Conservation (phyloP, 2,329 filamentous ascomycete genomes). For the Phialocephala subalpina region DNA sequence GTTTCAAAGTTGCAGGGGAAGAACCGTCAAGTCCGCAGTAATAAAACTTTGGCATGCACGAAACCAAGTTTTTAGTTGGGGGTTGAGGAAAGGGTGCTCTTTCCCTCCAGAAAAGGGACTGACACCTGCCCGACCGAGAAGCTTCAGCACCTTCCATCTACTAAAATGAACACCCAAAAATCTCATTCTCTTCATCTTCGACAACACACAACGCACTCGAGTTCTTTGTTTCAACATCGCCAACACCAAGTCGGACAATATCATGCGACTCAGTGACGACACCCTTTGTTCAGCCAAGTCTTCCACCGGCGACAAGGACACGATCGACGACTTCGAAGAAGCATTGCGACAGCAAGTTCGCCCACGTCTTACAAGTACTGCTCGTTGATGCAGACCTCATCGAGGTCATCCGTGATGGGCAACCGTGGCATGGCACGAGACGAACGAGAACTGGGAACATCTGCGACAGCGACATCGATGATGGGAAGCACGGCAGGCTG, state of each 20-base stretch:
- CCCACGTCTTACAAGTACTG: neutral
- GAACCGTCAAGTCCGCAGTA: neutral
- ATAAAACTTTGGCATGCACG: neutral
- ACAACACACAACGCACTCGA: neutral
- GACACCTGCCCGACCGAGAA: neutral
- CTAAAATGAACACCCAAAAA: neutral
- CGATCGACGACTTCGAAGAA: neutral
- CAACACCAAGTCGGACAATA: neutral
- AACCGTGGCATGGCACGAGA: neutral
- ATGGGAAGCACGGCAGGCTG: too few species aligned
- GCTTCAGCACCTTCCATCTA: neutral
- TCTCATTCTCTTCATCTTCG: neutral
- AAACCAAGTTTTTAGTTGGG: neutral
- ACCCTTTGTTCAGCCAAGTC: neutral
- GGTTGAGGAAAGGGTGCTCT: neutral
- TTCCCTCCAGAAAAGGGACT: neutral
- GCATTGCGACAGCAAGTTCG: neutral
- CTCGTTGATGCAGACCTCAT: neutral
- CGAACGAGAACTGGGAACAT: neutral
- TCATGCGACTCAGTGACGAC: neutral
- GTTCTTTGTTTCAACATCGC: neutral
- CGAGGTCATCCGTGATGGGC: neutral
- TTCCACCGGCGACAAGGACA: neutral
- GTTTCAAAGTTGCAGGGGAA: neutral
- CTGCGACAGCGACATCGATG: neutral